phyloP scores from a whole-genome alignment of 1,139 yeast species.

The Debaryomyces subglobosus region DNA sequence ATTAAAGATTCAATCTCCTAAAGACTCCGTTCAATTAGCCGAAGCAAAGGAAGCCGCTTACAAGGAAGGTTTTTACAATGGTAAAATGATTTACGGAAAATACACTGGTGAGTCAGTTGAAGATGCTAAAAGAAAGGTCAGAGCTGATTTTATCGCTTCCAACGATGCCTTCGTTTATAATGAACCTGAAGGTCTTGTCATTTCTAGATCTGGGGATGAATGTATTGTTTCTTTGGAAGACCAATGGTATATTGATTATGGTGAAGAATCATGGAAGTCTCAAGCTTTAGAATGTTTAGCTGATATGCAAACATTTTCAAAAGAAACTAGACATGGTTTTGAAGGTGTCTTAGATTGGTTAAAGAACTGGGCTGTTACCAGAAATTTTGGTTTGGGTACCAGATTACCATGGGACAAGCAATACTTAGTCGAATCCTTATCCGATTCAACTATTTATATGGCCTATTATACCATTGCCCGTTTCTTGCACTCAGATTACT shows the following conservation, averaged over 20 bases:
- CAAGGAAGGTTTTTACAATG: constrained; percentile 95
- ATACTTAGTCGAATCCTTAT: constrained; percentile 89
- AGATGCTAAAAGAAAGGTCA: constrained; percentile 85
- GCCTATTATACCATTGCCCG: constrained; percentile 92
- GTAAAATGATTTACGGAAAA: constrained; percentile 76
- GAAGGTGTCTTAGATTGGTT: constrained; percentile 97
- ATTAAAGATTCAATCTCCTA: constrained; percentile 91
- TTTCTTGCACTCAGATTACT: constrained; percentile 81
- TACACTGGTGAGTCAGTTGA: constrained; percentile 91
- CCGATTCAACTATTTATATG: constrained; percentile 96
- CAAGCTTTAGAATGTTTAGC: constrained; percentile 81
- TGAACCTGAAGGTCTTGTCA: constrained; percentile 90
- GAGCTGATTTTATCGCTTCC: constrained; percentile 73
- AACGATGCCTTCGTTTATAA: constrained; percentile 87
- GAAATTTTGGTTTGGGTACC: constrained; percentile 96
- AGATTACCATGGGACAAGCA: constrained; percentile 96
- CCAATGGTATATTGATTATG: constrained; percentile 98
- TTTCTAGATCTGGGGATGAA: constrained; percentile 95
- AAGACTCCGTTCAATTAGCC: constrained; percentile 84
- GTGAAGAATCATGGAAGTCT: constrained; percentile 91
- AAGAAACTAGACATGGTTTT: constrained; percentile 89
- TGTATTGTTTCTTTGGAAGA: constrained; percentile 97
- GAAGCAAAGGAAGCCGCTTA: constrained; percentile 93
- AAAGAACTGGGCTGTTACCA: constrained; percentile 97
- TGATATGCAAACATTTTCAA: constrained; percentile 74